Evolutionary conservation across 768 basidiomycete genomes (phyloP).

Genomic region (Lactarius pseudohatsudake): DNA sequence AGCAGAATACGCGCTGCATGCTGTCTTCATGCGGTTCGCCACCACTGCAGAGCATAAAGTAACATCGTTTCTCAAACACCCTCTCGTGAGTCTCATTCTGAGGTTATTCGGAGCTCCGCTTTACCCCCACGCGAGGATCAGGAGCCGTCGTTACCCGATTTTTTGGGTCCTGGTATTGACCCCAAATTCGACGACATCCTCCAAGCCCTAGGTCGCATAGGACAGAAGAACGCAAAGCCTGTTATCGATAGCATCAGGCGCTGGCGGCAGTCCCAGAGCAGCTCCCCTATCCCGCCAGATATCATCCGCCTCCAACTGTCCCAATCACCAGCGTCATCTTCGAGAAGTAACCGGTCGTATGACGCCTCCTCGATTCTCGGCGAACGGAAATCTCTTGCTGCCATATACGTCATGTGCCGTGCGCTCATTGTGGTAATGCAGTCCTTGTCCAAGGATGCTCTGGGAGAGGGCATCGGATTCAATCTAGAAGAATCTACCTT

Average conservation of each 20-base stretch:
- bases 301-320: slow-evolving; percentile 51
- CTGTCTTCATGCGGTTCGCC: slow-evolving; percentile 85
- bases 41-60: slow-evolving; percentile 78
- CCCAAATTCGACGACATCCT: slow-evolving; percentile 80
- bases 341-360: slow-evolving; percentile 39
- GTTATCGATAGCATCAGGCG: slow-evolving; percentile 85
- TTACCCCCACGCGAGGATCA: slow-evolving; percentile 49
- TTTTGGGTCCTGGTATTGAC: slow-evolving; percentile 74
- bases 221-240: slow-evolving; percentile 77
- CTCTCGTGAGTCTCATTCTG: slow-evolving; percentile 50
- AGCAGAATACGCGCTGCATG: slow-evolving; percentile 84
- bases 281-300: slow-evolving; percentile 49
- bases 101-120: background rate
- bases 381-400: slow-evolving; percentile 77
- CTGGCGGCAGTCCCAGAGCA: slow-evolving; percentile 79
- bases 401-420: slow-evolving; percentile 88
- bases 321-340: slow-evolving; percentile 37
- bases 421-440: slow-evolving; percentile 77
- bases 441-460: slow-evolving; percentile 67
- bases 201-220: slow-evolving; percentile 82
- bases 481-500: slow-evolving; percentile 87
- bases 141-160: slow-evolving; percentile 63
- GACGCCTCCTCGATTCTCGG: slow-evolving; percentile 54
- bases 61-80: slow-evolving; percentile 66
- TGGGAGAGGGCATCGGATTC: slow-evolving; percentile 76